Base-by-base conservation (phyloP, 352 stramenopile genomes). In the Phytophthora parvispora region DNA sequence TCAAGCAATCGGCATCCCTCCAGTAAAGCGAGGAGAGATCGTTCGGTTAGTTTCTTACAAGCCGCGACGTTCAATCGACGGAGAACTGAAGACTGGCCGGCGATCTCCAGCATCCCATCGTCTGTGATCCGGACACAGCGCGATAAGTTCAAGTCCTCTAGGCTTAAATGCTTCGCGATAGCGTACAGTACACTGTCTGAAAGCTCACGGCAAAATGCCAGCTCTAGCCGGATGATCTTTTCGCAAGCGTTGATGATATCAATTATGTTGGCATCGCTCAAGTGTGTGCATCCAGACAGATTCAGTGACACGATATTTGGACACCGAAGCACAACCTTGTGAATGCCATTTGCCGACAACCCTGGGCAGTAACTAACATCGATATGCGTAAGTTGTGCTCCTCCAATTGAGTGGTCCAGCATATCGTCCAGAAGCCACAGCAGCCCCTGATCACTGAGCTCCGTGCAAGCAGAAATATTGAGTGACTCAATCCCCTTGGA, bases 171-270 rank as follows among this genome's bases (percentile, higher is more conserved):
- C 31, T 91, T 80, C 15, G 90, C 84, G 54, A 98, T 86, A 22
- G 78, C 67, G 6, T 76, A 74, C 24, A 98, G 53, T 16, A 86
- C 79, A 12, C 29, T 74, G 61, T 98, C 91, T 2, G 91, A 93
- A 8, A 98, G 54, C 25, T 96, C 84, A 4, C 90, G 87, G 57
- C 93, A 98, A 40, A 96, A 94, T 0, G 67, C 85, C 1, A 98
- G 22, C 31, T 90, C 77, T 5, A 98, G 61, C 3, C 57, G 77
- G 24, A 95, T 72, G 6, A 98, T 75, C 27, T 85, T 87, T 2
- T 72, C 50, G 47, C 90, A 98, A 1, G 83, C 71, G 6, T 74
- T 50, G 31, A 96, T 72, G 58, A 98, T 89, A 10, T 90, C 73
- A n/a, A 87, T 64, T 8, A 98, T 61, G 29, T 91, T 77, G 0